Percentiles rank a stretch among this genome's conserved stretches.
Conservation (phyloP, 1,139 yeast genomes). For the Hyphopichia wangnamkhiaoensis region DNA sequence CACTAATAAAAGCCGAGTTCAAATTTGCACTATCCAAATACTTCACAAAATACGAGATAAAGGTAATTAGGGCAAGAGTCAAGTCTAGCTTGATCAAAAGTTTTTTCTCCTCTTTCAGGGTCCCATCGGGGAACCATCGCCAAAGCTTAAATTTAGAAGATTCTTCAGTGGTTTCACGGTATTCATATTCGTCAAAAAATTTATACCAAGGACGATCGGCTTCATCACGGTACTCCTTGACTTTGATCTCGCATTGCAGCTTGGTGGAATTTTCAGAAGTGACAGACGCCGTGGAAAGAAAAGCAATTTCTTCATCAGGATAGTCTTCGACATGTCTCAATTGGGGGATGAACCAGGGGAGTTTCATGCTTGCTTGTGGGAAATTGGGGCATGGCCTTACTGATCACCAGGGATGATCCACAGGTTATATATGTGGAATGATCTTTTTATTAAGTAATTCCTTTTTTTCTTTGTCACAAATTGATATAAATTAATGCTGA, state of each 20-base stretch:
- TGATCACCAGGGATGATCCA: too few relatives aligned
- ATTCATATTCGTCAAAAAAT: slow-evolving; percentile 33
- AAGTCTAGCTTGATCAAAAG: slow-evolving; percentile 27
- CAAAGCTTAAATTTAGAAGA: slow-evolving; percentile 19
- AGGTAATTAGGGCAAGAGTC: slow-evolving; percentile 24
- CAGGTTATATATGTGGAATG: too few relatives aligned
- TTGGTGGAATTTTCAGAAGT: slow-evolving; percentile 1
- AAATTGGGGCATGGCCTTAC: too few relatives aligned
- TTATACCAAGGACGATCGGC: slow-evolving; percentile 31
- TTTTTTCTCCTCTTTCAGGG: slow-evolving; percentile 20
- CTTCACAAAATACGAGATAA: slow-evolving; percentile 29
- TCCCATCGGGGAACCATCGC: slow-evolving; percentile 22
- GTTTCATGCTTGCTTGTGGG: slow-evolving; percentile 1
- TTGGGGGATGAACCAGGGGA: slow-evolving; percentile 25
- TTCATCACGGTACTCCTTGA: slow-evolving; percentile 29
- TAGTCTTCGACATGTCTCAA: slow-evolving; percentile 16
- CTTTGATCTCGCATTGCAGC: slow-evolving; percentile 5
- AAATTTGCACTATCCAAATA: slow-evolving; percentile 22
- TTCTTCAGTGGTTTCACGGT: slow-evolving; percentile 18
- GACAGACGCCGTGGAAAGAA: not conserved
- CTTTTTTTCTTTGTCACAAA: too few relatives aligned
- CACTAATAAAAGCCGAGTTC: slow-evolving; percentile 32
- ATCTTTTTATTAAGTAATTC: too few relatives aligned
- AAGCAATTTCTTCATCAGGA: slow-evolving; percentile 5
- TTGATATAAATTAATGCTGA: too few relatives aligned